Conservation (phyloP, 1,284 basidiomycete species). For the Ustilago bromivora region DNA sequence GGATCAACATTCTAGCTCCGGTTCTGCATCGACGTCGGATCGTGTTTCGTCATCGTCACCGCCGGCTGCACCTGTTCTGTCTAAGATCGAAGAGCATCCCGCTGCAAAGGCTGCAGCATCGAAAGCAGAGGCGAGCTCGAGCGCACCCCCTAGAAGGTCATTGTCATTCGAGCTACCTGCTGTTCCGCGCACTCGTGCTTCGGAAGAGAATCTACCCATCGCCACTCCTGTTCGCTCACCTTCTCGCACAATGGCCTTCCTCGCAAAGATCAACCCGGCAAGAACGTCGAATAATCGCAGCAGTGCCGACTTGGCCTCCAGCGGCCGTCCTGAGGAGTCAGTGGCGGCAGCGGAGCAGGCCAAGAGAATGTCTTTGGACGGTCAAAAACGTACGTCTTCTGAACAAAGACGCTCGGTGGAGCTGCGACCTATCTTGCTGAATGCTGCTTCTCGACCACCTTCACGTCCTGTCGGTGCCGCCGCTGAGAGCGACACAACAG, state of each 20-base stretch:
- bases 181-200: constrained; percentile 14
- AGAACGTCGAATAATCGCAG: constrained; percentile 24
- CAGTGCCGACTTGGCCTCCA: constrained; percentile 28
- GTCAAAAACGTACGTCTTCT: constrained; percentile 22
- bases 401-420: constrained; percentile 43
- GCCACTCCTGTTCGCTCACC: constrained; percentile 21
- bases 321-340: not conserved
- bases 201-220: constrained; percentile 12
- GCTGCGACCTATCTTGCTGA: constrained; percentile 41
- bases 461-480: not conserved
- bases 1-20: constrained; percentile 35
- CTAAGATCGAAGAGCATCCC: constrained; percentile 37
- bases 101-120: not conserved
- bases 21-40: constrained; percentile 33
- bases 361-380: constrained; percentile 20
- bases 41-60: constrained; percentile 18
- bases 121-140: not conserved
- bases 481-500: not conserved
- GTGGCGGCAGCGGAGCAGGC: not conserved
- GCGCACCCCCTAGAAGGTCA: constrained; percentile 18
- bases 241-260: constrained; percentile 32
- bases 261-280: constrained; percentile 36
- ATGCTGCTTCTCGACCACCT: constrained; percentile 23
- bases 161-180: constrained; percentile 39
- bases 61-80: constrained; percentile 25